Evolutionary conservation across 2,329 filamentous ascomycete genomes (phyloP).

Genomic region (Fusarium nisikadoi): DNA sequence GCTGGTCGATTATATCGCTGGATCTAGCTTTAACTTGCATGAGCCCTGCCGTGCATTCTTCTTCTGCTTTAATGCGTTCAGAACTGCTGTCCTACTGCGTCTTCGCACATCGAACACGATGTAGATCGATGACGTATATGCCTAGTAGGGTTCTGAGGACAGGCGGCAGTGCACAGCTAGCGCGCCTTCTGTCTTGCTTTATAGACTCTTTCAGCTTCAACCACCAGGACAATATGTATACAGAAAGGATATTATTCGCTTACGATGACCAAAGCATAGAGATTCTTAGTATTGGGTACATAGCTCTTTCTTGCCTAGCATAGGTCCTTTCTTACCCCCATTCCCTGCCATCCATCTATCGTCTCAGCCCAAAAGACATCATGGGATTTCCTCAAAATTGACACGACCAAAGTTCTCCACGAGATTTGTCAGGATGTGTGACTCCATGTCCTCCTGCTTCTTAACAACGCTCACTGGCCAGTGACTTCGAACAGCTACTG

Average conservation of each 20-base stretch:
- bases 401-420: constrained; percentile 32
- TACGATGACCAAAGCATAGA: rapidly evolving
- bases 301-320: background rate
- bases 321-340: background rate
- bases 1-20: rapidly evolving
- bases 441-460: constrained; percentile 43
- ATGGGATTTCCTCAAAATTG: background rate
- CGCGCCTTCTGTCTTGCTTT: background rate
- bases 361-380: rapidly evolving
- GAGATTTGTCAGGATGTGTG: constrained; percentile 37
- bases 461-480: constrained; percentile 48
- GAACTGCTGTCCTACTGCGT: rapidly evolving
- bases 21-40: rapidly evolving
- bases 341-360: rapidly evolving
- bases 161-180: no score
- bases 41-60: background rate
- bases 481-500: constrained; percentile 44
- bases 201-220: background rate
- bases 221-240: background rate
- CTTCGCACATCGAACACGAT: background rate
- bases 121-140: background rate
- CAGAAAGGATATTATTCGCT: background rate
- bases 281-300: background rate
- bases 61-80: rapidly evolving
- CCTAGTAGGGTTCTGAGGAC: no score